Base-by-base conservation (phyloP, 1,284 basidiomycete genomes). In the Anthracocystis walkeri region DNA sequence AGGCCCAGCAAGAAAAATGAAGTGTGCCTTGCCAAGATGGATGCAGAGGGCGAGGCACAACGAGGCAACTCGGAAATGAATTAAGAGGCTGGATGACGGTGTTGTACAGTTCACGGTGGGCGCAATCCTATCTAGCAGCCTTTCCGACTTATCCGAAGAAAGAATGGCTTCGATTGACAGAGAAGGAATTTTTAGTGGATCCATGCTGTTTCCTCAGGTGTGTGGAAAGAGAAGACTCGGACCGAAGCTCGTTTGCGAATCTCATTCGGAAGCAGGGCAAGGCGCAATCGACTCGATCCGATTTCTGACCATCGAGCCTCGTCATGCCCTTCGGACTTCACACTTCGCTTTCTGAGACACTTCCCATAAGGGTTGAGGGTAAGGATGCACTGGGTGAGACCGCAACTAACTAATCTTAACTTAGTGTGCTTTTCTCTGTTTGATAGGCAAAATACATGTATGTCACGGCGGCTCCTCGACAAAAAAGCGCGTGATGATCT, bases 401-500 rank as follows among this genome's bases (percentile, higher is more conserved):
- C 7, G 44, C 44, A 29, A 27, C 25, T 29, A 29, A 48, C 16
- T 14, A 1, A 25, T 27, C 44, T 45, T 45, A 11, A 18, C 12
- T 45, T 27, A 48, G 46, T 48, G 44, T 25, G 23, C 44, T 46
- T 25, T 46, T 25, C 44, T 6, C 25, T 16, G 12, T 46, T 46
- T 16, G 44, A 46, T 27, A 46, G 12, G 14, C 12, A 46, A 27
- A 27, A 46, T 25, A n/a, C n/a, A n/a, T n/a, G n/a, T n/a, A 12
- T 16, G 12, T 16, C 2, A 46, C 12, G 6, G 44, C 23, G 23
- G 23, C 12, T 46, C 23, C 12, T 2, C 14, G 27, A 38, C 35
- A 4, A 48, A 4, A 48, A 31, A n/a, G 46, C 23, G 27, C 41
- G 21, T 51, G 29, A 38, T 59, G 49, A 59, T 52, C 58, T 52